Evolutionary conservation across 2,329 filamentous ascomycete genomes (phyloP).

Genomic region (Clarireedia homoeocarpa): DNA sequence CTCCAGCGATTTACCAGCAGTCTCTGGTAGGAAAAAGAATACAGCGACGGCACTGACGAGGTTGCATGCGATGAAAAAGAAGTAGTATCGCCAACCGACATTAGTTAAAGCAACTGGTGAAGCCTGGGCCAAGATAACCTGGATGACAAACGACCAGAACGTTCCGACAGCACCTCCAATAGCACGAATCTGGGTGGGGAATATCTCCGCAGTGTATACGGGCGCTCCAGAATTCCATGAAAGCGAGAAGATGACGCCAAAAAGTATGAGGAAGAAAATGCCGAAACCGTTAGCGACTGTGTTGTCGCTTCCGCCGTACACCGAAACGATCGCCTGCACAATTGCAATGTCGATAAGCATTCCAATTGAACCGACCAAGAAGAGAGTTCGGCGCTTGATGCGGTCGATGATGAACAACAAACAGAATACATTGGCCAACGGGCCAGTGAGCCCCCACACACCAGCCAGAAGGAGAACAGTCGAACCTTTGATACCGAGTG

Average conservation of each 20-base stretch:
- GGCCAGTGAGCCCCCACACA: not conserved
- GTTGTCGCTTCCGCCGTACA: no score
- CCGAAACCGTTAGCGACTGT: not conserved
- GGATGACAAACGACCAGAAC: not conserved
- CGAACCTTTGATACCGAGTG: constrained; percentile 5
- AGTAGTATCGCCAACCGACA: constrained; percentile 9
- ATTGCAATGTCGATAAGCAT: no score
- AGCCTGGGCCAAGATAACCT: not conserved
- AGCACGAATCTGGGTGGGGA: constrained; percentile 12
- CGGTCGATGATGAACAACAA: constrained; percentile 6
- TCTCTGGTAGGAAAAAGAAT: no score
- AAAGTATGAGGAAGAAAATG: constrained; percentile 7
- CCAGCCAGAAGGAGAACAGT: constrained; percentile 1
- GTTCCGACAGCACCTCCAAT: constrained; percentile 9
- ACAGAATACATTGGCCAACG: constrained; percentile 4
- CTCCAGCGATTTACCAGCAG: no score
- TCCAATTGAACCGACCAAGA: not conserved
- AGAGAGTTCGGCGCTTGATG: not conserved
- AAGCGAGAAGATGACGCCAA: constrained; percentile 5
- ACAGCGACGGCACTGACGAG: constrained; percentile 1
- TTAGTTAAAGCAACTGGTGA: constrained; percentile 3
- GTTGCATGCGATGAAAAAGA: constrained; percentile 10
- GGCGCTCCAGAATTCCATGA: constrained; percentile 5
- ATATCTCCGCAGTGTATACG: constrained; percentile 13
- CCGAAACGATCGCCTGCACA: no score